phyloP scores from a whole-genome alignment of 345 rosid species.

The Fremontodendron californicum region DNA sequence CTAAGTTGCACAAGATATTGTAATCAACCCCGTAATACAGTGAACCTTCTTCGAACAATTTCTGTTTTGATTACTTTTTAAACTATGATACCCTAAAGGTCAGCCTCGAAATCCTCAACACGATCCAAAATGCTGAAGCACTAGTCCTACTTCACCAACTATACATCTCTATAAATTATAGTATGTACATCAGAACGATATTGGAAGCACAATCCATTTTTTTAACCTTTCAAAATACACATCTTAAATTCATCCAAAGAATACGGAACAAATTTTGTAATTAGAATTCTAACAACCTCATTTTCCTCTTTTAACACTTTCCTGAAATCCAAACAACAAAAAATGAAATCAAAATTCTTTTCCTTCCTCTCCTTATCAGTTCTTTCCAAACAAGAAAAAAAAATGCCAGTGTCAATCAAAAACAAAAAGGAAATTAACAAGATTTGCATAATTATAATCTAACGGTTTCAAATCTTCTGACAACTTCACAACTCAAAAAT shows the following conservation, averaged over 20 bases:
- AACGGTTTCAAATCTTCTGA: background rate
- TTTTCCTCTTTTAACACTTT: background rate
- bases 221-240: background rate
- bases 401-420: background rate
- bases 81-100: background rate
- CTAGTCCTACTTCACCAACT: background rate
- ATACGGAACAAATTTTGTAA: too few species aligned
- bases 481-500: background rate
- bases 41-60: background rate
- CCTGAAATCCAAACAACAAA: background rate
- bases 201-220: background rate
- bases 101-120: background rate
- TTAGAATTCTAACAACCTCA: background rate
- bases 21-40: background rate
- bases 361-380: background rate
- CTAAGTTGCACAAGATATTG: background rate
- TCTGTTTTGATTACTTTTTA: background rate
- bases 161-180: background rate
- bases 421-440: background rate
- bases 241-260: background rate
- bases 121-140: background rate
- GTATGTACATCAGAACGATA: background rate
- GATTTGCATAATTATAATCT: background rate
- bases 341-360: background rate
- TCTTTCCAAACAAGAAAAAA: background rate